A percentile compares a stretch with the other conserved stretches of the same genome.
Evolutionary conservation across 768 basidiomycete genomes (phyloP).

Genomic region (Mycena galericulata): DNA sequence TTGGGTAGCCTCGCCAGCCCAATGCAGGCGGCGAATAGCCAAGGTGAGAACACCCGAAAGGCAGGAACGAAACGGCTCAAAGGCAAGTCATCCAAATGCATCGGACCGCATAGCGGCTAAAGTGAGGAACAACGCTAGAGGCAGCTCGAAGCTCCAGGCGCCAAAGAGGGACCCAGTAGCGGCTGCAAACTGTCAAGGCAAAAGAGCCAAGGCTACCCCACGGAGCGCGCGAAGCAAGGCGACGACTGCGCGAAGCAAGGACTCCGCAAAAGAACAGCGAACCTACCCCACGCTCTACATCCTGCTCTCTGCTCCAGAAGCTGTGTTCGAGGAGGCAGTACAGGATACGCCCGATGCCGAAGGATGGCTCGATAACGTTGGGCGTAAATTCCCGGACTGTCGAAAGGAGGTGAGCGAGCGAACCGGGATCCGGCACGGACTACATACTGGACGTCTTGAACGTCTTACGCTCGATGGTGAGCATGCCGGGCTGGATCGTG

Average conservation of each 20-base stretch:
- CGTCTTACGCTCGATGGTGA: constrained; percentile 85
- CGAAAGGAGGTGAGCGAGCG: constrained; percentile 10
- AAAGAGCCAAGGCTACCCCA: constrained; percentile 1
- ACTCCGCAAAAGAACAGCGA: constrained; percentile 30
- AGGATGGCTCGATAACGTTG: constrained; percentile 99
- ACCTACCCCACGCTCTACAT: constrained; percentile 89
- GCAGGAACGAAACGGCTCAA: neutral
- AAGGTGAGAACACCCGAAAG: neutral
- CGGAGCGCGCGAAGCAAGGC: neutral
- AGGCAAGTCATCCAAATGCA: constrained; percentile 8
- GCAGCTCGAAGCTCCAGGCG: neutral
- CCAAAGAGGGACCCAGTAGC: neutral
- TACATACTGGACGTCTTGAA: constrained; percentile 87
- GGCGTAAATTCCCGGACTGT: constrained; percentile 95
- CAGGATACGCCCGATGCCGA: constrained; percentile 95
- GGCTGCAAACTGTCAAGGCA: neutral
- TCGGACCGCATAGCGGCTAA: neutral
- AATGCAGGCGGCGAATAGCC: neutral
- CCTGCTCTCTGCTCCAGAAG: constrained; percentile 95
- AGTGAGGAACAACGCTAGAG: neutral
- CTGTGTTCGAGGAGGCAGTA: constrained; percentile 95
- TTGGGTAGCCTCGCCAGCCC: neutral
- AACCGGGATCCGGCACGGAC: neutral
- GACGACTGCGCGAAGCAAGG: constrained; percentile 12
- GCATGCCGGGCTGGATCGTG: constrained; percentile 75